These are phyloP conservation scores for Xylaria multiplex DNA, from an alignment of 2,329 filamentous ascomycete genomes.

Conservation along the genomic window DNA sequence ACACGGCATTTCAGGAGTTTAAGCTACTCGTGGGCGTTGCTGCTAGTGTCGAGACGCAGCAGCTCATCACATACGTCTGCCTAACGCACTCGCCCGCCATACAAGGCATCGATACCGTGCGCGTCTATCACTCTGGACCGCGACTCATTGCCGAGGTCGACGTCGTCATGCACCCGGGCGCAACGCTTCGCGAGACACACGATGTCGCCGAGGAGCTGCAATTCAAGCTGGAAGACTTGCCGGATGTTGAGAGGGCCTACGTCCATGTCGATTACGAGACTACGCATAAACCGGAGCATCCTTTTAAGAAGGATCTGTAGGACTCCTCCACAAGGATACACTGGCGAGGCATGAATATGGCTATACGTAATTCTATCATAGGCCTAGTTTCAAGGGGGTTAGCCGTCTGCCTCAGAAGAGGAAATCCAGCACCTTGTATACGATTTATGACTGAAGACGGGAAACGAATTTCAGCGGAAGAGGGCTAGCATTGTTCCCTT, in stretches of 20 bases:
- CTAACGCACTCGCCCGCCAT: conserved; percentile 89
- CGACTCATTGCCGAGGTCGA: conserved; percentile 95
- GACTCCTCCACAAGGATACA: background rate
- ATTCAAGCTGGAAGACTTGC: conserved; percentile 90
- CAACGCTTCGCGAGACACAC: conserved; percentile 81
- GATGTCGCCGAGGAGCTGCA: conserved; percentile 95
- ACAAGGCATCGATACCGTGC: conserved; percentile 90
- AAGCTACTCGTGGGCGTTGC: conserved; percentile 89
- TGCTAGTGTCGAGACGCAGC: conserved; percentile 84
- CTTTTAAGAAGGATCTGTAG: conserved; percentile 69
- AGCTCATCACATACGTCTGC: conserved; percentile 95
- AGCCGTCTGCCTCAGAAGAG: background rate
- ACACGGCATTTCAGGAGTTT: conserved; percentile 89
- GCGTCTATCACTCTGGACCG: conserved; percentile 90
- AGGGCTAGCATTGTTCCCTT: background rate
- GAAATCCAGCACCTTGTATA: background rate
- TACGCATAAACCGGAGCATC: conserved; percentile 89
- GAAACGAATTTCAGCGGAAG: background rate
- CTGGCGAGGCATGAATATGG: background rate
- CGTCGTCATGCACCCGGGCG: conserved; percentile 86
- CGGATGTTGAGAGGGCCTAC: conserved; percentile 91
- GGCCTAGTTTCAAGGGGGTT: background rate
- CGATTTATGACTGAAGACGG: too few species aligned
- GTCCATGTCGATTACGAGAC: conserved; percentile 99
- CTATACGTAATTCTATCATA: background rate